phyloP scores from a whole-genome alignment of 495 filamentous ascomycete species.

The Aspergillus sclerotiicarbonarius region DNA sequence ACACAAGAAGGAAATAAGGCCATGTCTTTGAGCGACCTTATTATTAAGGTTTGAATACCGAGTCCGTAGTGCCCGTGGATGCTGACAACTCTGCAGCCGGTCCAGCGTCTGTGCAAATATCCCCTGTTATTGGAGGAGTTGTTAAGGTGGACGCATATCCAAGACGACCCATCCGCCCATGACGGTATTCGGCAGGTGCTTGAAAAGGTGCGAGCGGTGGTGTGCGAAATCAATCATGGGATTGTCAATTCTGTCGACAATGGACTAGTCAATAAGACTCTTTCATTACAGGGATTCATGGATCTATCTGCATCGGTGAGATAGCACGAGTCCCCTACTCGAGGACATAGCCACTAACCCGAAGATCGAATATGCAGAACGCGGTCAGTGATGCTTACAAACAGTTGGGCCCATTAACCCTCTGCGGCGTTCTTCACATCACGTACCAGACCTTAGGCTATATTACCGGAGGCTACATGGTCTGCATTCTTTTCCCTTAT shows the following conservation, averaged over 20 bases:
- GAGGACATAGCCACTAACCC: too few species aligned
- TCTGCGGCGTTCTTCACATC: slow-evolving; percentile 86
- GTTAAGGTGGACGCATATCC: slow-evolving; percentile 73
- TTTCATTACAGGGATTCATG: slow-evolving; percentile 53
- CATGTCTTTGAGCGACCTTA: slow-evolving; percentile 76
- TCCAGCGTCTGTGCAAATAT: slow-evolving; percentile 92
- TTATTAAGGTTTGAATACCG: slow-evolving; percentile 71
- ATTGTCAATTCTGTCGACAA: slow-evolving; percentile 48
- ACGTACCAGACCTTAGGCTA: slow-evolving; percentile 70
- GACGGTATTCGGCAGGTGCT: slow-evolving; percentile 74
- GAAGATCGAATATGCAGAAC: slow-evolving; percentile 18
- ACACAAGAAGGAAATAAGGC: slow-evolving; percentile 65
- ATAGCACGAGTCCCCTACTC: background rate
- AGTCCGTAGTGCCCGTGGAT: background rate
- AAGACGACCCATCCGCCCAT: slow-evolving; percentile 79
- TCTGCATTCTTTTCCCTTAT: slow-evolving; percentile 79
- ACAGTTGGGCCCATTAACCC: slow-evolving; percentile 73
- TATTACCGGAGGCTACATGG: slow-evolving; percentile 76
- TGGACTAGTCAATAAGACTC: slow-evolving; percentile 51
- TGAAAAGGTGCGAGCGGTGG: slow-evolving; percentile 66
- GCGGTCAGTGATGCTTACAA: slow-evolving; percentile 56
- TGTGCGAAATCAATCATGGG: slow-evolving; percentile 73
- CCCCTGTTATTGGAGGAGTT: slow-evolving; percentile 83
- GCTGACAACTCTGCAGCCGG: slow-evolving; percentile 59
- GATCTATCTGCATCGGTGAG: slow-evolving; percentile 68